Evolutionary conservation across 2,329 filamentous ascomycete species (phyloP).

Genomic region (Ceratocystis albifundus): DNA sequence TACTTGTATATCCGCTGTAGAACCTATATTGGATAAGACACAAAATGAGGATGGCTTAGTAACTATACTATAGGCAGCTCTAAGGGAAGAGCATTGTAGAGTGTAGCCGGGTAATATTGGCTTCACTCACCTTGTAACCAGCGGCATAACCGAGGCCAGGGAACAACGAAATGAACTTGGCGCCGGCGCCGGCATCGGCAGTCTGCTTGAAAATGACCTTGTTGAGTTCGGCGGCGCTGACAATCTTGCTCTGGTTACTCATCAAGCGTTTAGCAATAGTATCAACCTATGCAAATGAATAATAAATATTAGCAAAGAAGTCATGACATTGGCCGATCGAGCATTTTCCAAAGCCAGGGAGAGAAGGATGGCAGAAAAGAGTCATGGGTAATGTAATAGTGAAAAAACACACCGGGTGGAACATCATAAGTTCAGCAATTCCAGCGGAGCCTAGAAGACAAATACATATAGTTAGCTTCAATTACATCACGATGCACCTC

Average conservation of each 20-base stretch:
- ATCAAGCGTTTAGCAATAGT: conserved; percentile 98
- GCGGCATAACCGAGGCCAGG: conserved; percentile 94
- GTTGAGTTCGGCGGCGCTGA: conserved; percentile 54
- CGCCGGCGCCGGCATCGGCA: conserved; percentile 54
- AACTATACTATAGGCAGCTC: background rate
- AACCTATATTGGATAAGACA: conserved; percentile 39
- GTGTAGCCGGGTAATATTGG: background rate
- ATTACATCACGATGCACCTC: background rate
- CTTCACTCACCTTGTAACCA: conserved; percentile 66
- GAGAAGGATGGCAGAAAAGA: background rate
- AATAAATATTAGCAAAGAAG: conserved; percentile 5
- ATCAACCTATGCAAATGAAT: conserved; percentile 56
- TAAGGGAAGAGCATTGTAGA: no score
- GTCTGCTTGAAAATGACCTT: conserved; percentile 88
- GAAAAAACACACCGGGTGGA: conserved; percentile 60
- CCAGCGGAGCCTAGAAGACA: conserved; percentile 62
- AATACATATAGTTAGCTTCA: background rate
- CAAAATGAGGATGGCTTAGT: background rate
- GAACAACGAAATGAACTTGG: conserved; percentile 91
- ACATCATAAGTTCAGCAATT: conserved; percentile 84
- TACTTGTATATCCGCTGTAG: conserved; percentile 98
- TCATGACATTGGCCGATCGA: background rate
- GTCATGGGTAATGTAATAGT: background rate
- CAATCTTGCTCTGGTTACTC: conserved; percentile 69
- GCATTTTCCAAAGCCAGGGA: background rate